Base-by-base conservation (phyloP, 306 rosid genomes). In the Vachellia pachyceras region DNA sequence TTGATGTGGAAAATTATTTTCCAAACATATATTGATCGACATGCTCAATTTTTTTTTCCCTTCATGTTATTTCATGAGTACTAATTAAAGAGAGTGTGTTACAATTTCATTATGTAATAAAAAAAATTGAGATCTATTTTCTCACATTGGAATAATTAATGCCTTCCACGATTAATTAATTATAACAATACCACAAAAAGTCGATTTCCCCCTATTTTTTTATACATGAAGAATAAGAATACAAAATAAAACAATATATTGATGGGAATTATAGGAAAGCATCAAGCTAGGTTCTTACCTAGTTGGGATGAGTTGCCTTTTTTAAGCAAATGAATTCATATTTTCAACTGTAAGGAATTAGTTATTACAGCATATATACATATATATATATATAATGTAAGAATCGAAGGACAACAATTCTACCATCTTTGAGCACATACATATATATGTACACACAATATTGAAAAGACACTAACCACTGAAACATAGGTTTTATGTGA, bases 401-500 rank as follows among this genome's bases (percentile, higher is more conserved):
- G 37, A 22, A 64, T 25, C n/a, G n/a, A 40, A 64, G 60, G 60
- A 71, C 79, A 80, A 71, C 18, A 75, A 61, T 61, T 61, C 68
- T 29, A 29, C 33, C 5, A 3, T 0, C 9, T 22, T 20, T 9
- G 35, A 8, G 29, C 10, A n/a, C n/a, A 14, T 4, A 14, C 0
- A 46, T 13, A 44, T 10, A 44, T 10, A 44, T 10, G 3, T 10
- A 45, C 2, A 46, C 5, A 54, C 20, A n/a, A 18, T 29, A n/a
- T 6, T 1, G 90, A 91, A 89, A 84, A 79, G 90, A 89, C 91
- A 49, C 46, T 25, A 78, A 67, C 70, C 85, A 86, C 80, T 77
- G 63, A 44, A 75, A 49, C 72, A 66, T n/a, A 25, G 23, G 17
- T 47, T 77, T 67, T 14, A 20, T 71, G 73, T 82, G 74, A 79